These are phyloP conservation scores for Vaccinium darrowii DNA, from an alignment of 148 eudicot species.

Conservation along the genomic window DNA sequence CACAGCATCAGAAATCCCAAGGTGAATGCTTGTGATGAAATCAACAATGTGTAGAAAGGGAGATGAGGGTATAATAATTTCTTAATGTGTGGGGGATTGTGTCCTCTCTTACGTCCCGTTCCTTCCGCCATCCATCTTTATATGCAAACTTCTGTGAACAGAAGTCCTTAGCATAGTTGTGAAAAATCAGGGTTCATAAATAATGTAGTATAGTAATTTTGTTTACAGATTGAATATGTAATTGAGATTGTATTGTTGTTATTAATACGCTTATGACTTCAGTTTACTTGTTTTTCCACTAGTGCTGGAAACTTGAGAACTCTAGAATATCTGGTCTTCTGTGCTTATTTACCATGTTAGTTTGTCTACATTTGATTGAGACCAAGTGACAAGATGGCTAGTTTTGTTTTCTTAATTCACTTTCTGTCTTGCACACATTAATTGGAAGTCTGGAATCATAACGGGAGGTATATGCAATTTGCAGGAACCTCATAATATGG, in stretches of 20 bases:
- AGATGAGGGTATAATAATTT: neutral
- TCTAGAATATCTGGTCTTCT: neutral
- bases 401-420: neutral
- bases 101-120: neutral
- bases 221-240: neutral
- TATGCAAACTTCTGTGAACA: neutral
- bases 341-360: neutral
- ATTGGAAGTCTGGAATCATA: neutral
- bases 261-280: neutral
- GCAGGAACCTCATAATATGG: conserved; percentile 81
- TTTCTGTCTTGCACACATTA: neutral
- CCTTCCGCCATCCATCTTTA: neutral
- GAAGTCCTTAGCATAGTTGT: neutral
- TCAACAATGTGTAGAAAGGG: neutral
- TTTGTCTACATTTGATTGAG: neutral
- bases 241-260: neutral
- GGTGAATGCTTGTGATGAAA: neutral
- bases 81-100: neutral
- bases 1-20: neutral
- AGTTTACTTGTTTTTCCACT: neutral
- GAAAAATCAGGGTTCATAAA: neutral
- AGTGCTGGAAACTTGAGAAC: neutral
- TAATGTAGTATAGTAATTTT: neutral
- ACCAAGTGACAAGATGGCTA: neutral
- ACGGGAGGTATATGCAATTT: neutral